Evolutionary conservation across 805 yeast species (phyloP), one percentile per base, ranked within the genome.

Genomic region (Myxozyma sirexii): DNA sequence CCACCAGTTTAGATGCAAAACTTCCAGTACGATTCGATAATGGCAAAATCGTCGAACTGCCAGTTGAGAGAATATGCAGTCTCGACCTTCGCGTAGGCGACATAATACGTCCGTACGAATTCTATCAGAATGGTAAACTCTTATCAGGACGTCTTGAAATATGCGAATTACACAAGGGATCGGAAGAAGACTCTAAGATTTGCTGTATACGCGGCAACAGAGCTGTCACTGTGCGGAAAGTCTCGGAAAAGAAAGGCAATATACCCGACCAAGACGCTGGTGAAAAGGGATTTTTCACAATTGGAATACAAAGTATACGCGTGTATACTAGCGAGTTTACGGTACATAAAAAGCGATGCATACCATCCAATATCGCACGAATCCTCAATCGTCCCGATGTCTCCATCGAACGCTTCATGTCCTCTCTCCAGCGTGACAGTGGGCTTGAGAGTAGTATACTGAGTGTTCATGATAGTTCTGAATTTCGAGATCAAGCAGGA

Each of bases 21-120:
- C 23, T 57, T 6, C 5, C 43, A 4, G 64, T 60, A n/a, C 38
- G 24, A 33, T 56, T 56, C 35, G 64, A 60, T 19, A 58, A 53
- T 31, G 55, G 48, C 24, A 37, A 56, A 35, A 17, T 17, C 12
- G 12, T 19, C 4, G 41, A 41, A 1, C 42, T 56, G n/a, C 49
- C 50, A 19, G 58, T 48, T 13, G 23, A 46, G 10, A 21, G 41
- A 33, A 31, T 60, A 4, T 26, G 59, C 19, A 53, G 59, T 44
- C 46, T 60, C 7, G 64, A 60, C 19, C n/a, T 60, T 17, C 63
- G 62, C 3, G 48, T 44, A 6, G 62, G 59, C 4, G 62, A 57
- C 27, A 24, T 44, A 13, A 57, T 59, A 19, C 62, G 63, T 12
- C 35, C 50, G 19, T 48, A 48, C 23, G 43, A 35, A 23, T 12